Evolutionary conservation across 805 yeast species (phyloP), one percentile per base, ranked within the genome.

Genomic region (Starmerella etchellsii): DNA sequence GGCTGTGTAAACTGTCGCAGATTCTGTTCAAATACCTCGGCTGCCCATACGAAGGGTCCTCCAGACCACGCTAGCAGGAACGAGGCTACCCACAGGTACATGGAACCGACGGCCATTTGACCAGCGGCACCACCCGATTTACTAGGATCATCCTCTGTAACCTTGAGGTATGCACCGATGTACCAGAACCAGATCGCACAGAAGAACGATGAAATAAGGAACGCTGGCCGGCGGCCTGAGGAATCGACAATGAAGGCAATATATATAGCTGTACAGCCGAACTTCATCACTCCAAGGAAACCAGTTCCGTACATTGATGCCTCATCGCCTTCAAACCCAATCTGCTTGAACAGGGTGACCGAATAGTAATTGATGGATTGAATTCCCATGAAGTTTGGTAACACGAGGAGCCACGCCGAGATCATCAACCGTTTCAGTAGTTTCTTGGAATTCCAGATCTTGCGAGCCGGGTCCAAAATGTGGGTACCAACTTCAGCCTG

Each of bases 361-460:
- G 41, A 37, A 26, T 41, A 41, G 27, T 41, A 41, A 27, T 41
- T 41, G 37, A 41, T 36, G 27, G 41, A 31, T 22, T 41, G 44
- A 18, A 41, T 41, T 9, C 44, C 44, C 44, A 41, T 41, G 35
- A 41, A 41, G 34, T 41, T 41, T 10, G 40, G 44, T 23, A 41
- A 28, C 10, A 37, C 34, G 2, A 41, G 38, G 3, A 41, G 37
- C 38, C 41, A 36, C n/a, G 31, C 34, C 2, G 41, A 15, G 10
- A 41, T 37, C 8, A 15, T 26, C 40, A 41, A 4, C 3, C 44
- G 41, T 25, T 32, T 37, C 26, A 18, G 15, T 14, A 41, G 38
- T 27, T 32, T 31, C 34, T 32, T 41, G 14, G 25, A 26, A 5
- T 13, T 8, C 23, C 25, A 33, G 13, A 41, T 27, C 20, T 38